Evolutionary conservation across 345 rosid species (phyloP), one percentile per base, ranked within the genome.

Genomic region (Clausena lansium): DNA sequence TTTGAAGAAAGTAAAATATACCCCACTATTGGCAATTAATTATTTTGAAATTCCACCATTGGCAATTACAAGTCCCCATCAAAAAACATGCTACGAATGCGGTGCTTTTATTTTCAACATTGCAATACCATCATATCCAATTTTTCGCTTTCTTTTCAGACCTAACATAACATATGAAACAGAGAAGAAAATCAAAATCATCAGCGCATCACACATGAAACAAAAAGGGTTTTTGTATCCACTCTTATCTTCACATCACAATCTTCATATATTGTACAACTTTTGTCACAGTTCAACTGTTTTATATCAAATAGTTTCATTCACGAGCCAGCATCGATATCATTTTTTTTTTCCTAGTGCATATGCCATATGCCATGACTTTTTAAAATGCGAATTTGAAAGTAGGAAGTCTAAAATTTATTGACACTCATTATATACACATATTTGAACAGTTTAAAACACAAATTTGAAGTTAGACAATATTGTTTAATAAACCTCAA

Each of bases 1-100:
- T 39, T 50, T 54, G 5, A 32, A 32, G 20, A 32, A 24, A 79
- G 68, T 11, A 35, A 47, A 52, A 52, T 5, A 19, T 52, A 13
- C 57, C 57, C 57, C 20, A 17, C 57, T 15, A 17, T 52, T 17
- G 57, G 22, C 57, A 52, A 52, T 52, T 52, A 52, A 45, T 36
- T 41, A 41, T 41, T 41, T 41, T 2, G 47, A 2, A 41, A 41
- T 41, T 10, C 55, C 55, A 15, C 17, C 4, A 50, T 50, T 15
- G 55, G 6, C 55, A 50, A 50, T 15, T 15, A 50, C 15, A 41
- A 41, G 47, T 41, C 47, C 47, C 47, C 14, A 41, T 41, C 47
- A 41, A 0, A 41, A 41, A 45, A 52, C 20, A 10, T 70, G 74
- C 81, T 73, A 47, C 73, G 84, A 79, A 74, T 65, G 22, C 52